A percentile compares a stretch with the other conserved stretches of the same genome.
phyloP scores from a whole-genome alignment of 768 basidiomycete species.

The Auricularia sp. region DNA sequence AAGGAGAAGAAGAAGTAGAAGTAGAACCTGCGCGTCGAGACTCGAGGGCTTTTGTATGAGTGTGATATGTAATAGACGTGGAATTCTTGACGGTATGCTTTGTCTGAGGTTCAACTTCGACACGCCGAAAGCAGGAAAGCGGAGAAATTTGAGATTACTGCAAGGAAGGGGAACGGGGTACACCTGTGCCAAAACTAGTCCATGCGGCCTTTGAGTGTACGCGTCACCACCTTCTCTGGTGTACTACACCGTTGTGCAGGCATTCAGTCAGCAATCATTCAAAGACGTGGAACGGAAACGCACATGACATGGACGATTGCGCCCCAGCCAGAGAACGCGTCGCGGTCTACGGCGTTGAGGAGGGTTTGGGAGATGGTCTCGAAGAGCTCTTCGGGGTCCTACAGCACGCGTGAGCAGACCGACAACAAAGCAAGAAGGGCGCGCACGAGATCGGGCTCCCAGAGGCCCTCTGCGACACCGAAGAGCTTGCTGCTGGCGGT shows the following conservation, averaged over 20 bases:
- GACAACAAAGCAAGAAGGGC: background rate
- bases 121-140: no score
- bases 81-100: no score
- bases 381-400: constrained; percentile 90
- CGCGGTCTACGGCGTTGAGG: constrained; percentile 89
- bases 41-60: no score
- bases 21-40: background rate
- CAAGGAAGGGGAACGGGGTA: no score
- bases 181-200: constrained; percentile 37
- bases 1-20: constrained; percentile 57
- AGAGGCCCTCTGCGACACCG: constrained; percentile 95
- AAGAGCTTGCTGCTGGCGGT: constrained; percentile 87
- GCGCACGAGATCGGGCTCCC: constrained; percentile 83
- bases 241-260: constrained; percentile 28
- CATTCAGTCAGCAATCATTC: background rate
- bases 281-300: constrained; percentile 22
- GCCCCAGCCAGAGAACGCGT: constrained; percentile 96
- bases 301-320: constrained; percentile 92
- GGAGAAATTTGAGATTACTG: no score
- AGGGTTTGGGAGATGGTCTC: constrained; percentile 97
- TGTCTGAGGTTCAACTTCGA: no score
- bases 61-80: no score
- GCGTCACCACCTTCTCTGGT: constrained; percentile 56
- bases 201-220: constrained; percentile 85
- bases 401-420: background rate